Evolutionary conservation across 106 monocot genomes (phyloP).

Genomic region (Dactylorhiza incarnata): DNA sequence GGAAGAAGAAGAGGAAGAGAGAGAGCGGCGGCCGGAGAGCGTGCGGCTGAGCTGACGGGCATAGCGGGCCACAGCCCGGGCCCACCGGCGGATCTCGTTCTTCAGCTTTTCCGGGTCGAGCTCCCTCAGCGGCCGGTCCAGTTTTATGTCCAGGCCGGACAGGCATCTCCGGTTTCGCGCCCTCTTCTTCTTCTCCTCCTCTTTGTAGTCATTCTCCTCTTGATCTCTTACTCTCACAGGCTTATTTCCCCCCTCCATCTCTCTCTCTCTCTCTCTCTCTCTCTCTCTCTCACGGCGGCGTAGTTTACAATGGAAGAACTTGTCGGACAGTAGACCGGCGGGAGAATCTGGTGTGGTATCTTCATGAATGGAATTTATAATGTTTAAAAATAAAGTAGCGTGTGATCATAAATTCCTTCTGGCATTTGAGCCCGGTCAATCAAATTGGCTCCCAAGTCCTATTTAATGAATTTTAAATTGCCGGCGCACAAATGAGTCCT

Average conservation of each 20-base stretch:
- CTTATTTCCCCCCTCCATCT: neutral
- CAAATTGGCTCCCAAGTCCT: no score
- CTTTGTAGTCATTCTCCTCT: neutral
- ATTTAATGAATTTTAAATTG: no score
- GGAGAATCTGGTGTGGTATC: no score
- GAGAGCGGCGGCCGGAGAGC: neutral
- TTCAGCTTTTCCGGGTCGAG: slow-evolving; percentile 42
- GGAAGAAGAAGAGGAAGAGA: neutral
- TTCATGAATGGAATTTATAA: no score
- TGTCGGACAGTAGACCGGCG: no score
- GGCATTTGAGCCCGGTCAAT: no score
- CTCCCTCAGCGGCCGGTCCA: slow-evolving; percentile 35
- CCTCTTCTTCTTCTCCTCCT: neutral
- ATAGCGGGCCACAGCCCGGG: slow-evolving; percentile 35
- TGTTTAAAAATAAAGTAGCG: no score
- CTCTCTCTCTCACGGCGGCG: neutral
- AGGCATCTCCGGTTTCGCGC: slow-evolving; percentile 4
- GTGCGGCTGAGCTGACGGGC: slow-evolving; percentile 37
- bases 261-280: neutral
- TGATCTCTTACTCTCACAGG: neutral
- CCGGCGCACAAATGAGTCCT: no score
- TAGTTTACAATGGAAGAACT: no score
- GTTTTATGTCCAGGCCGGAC: slow-evolving; percentile 24
- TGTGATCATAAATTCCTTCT: no score
- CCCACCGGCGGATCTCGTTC: slow-evolving; percentile 53